Base-by-base conservation (phyloP, 2,329 filamentous ascomycete genomes). In the Tolypocladium album region DNA sequence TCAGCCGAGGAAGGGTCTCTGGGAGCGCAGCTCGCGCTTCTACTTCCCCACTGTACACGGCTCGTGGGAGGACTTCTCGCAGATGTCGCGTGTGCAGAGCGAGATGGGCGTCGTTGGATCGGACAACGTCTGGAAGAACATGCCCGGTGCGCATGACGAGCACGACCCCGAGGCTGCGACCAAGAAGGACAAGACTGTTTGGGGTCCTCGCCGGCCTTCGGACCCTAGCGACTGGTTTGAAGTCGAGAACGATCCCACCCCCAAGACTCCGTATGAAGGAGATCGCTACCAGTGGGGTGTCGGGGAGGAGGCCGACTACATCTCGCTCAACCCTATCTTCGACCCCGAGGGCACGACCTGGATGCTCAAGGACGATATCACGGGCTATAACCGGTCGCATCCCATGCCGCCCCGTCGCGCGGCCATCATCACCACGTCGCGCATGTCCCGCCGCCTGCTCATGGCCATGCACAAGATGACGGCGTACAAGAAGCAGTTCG, bases 401-500 rank as follows among this genome's bases (percentile, higher is more conserved):
- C 88, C 65, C 81, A 64, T 69, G 5, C 76, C 88, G 7, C 84
- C 88, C 5, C 89, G 93, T 9, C 88, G 93, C 31, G 88, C 89
- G 47, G 88, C 90, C 65, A 96, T 97, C 75, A 93, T 96, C 71
- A 93, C 92, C 0, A 88, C 92, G 0, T 88, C 88, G 0, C 86
- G 93, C 58, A 88, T 97, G 76, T 94, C 89, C 15, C 86, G 87
- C 56, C 85, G 85, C 55, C 84, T 97, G 56, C 81, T 97, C 17
- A 78, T 86, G 62, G 88, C 88, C 22, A 97, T 97, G 93, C 93
- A 97, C 77, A 83, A 86, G 59, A 92, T 96, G 77, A 96, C 92
- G 4, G 85, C 87, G 38, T 83, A 90, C 67, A 87, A 88, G 69
- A 92, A 92, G 67, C 89, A 95, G 73, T 89, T 90, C 64, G 95